These are phyloP conservation scores for Trichosporon sp. DNA, from an alignment of 1,284 basidiomycete genomes.

Conservation along the genomic window DNA sequence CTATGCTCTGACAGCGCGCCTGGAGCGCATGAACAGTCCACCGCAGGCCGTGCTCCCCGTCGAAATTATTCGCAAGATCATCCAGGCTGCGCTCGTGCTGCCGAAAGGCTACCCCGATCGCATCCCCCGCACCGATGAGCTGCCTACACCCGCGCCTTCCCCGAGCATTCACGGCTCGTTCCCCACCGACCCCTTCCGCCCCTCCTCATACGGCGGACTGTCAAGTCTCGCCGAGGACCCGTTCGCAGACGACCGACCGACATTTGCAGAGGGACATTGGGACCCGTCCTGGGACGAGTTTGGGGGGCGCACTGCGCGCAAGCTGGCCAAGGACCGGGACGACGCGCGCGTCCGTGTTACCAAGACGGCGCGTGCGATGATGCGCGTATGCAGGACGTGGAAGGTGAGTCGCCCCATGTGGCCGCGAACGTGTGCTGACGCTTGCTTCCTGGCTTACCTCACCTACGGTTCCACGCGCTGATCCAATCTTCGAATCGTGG, in stretches of 20 bases:
- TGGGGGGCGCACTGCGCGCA: slow-evolving; percentile 34
- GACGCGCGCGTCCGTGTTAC: slow-evolving; percentile 19
- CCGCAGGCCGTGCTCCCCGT: slow-evolving; percentile 25
- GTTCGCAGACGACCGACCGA: neutral
- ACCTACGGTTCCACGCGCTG: neutral
- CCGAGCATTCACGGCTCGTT: neutral
- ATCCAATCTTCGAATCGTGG: neutral
- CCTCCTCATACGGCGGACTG: slow-evolving; percentile 1
- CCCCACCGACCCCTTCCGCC: neutral
- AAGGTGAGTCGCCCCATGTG: slow-evolving; percentile 61
- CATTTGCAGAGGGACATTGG: neutral
- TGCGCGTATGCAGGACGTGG: slow-evolving; percentile 71
- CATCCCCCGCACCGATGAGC: slow-evolving; percentile 13
- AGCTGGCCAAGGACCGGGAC: slow-evolving; percentile 17
- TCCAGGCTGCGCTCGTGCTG: slow-evolving; percentile 39
- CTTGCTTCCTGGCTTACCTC: slow-evolving; percentile 9
- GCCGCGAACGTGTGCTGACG: slow-evolving; percentile 1
- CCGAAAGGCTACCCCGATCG: slow-evolving; percentile 25
- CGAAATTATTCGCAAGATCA: slow-evolving; percentile 42
- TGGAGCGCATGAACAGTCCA: slow-evolving; percentile 18
- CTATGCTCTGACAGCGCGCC: neutral
- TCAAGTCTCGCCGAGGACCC: neutral
- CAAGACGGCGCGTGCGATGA: slow-evolving; percentile 50
- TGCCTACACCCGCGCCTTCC: slow-evolving; percentile 4
- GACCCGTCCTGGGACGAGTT: slow-evolving; percentile 38